Base-by-base conservation (phyloP, 352 stramenopile species). In the Globisporangium carolinianum region DNA sequence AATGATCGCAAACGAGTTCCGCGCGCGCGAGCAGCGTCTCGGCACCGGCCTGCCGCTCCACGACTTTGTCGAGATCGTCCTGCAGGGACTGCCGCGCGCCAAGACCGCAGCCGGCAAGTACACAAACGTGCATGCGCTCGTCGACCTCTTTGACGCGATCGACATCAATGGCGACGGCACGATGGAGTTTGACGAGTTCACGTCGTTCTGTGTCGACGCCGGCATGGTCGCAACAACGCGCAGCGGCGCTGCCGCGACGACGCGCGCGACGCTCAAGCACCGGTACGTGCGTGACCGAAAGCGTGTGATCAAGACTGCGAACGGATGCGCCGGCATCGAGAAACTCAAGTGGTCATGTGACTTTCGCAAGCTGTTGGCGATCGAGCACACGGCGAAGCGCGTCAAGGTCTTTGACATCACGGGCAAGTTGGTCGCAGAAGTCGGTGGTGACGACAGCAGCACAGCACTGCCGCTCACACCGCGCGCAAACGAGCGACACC, bases 141-240 rank as follows among this genome's bases (percentile, higher is more conserved):
- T 91, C 8, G 83, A 92, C 42, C 66, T 91, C 10, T 95, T 95
- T 41, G 79, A 94, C 36, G 76, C 88, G 59, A 95, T 95, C 51
- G 86, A 95, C 61, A 89, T 92, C 63, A 95, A 95, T 49, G 86
- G 86, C 35, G 86, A 95, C 43, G 83, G 84, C 6, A 71, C 71
- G 3, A 87, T 94, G 69, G 86, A 95, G 47, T 93, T 92, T 54
- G 81, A 89, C 32, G 86, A 95, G 63, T 92, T 94, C 55, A 93
- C 86, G 47, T 89, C 76, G 24, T 95, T 88, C 55, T 95, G 86
- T 59, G 83, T 94, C 10, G 86, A 93, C 54, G 84, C 83, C 11
- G 86, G 86, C 5, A 93, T 95, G 79, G 69, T 91, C 41, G 79
- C 83, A 7, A 89, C 76, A 15, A 53, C 49, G 5, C 49, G 49